Percentiles rank a stretch among this genome's conserved stretches.
Evolutionary conservation across 495 filamentous ascomycete genomes (phyloP).

Genomic region (Xylaria scruposa): DNA sequence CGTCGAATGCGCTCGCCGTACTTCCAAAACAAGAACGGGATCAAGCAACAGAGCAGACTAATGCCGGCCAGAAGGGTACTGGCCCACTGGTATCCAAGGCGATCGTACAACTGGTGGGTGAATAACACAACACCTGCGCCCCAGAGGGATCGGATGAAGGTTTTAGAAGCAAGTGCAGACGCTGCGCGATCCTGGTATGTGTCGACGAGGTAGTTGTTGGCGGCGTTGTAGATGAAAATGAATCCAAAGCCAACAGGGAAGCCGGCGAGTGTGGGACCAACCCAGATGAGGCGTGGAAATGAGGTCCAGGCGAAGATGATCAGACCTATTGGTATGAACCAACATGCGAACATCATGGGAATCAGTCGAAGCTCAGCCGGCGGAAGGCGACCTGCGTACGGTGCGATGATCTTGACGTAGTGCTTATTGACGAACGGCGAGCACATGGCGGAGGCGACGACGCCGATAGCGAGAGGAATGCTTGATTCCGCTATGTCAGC

Average conservation of each 20-base stretch:
- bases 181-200: constrained; percentile 87
- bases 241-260: constrained; percentile 84
- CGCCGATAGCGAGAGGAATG: constrained; percentile 44
- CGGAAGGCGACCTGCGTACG: constrained; percentile 67
- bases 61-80: constrained; percentile 73
- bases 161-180: constrained; percentile 84
- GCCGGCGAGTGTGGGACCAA: constrained; percentile 74
- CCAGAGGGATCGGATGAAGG: constrained; percentile 79
- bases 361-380: constrained; percentile 78
- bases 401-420: constrained; percentile 66
- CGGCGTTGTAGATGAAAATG: constrained; percentile 84
- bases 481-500: constrained; percentile 19
- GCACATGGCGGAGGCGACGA: constrained; percentile 68
- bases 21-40: constrained; percentile 78
- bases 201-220: constrained; percentile 82
- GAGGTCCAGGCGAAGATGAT: constrained; percentile 90
- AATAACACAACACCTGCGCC: constrained; percentile 78
- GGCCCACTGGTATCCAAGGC: constrained; percentile 79
- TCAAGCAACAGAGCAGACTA: constrained; percentile 72
- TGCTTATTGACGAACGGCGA: constrained; percentile 77
- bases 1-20: constrained; percentile 72
- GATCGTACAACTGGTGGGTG: constrained; percentile 79
- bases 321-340: constrained; percentile 75
- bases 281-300: constrained; percentile 69
- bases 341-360: constrained; percentile 86